Base-by-base conservation (phyloP, 2,329 filamentous ascomycete species). In the Paracorniculantispora psalliotae region DNA sequence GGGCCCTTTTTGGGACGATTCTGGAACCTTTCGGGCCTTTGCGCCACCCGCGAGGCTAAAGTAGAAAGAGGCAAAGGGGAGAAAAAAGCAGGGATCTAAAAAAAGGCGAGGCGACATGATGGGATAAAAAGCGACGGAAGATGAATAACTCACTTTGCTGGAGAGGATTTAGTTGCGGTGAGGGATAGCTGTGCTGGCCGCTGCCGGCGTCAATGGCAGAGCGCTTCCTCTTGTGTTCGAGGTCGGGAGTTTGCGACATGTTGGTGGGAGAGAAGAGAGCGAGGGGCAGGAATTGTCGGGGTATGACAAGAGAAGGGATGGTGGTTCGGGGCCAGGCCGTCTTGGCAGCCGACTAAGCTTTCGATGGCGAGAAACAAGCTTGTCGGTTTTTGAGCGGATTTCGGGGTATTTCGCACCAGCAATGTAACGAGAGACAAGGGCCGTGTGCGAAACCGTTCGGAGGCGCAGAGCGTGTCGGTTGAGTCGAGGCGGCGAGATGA, bases 221-320 rank as follows among this genome's bases (percentile, higher is more conserved):
- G 23, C 53, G 59, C 53, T 61, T 61, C 52, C 59, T 56, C 41
- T 61, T 61, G 53, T 61, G 52, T 15, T 61, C 59, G n/a, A 61
- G 53, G 46, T 61, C 59, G 12, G 59, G 59, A 28, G 59, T 52
- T 19, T 57, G 59, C 23, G 59, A 56, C 59, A 61, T 61, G 37
- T 30, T 49, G 13, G 30, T 46, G 39, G 23, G 25, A 21, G 30
- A 47, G 17, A 28, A n/a, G 12, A 17, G 35, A 49, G 13, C 10
- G 6, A 17, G 37, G 7, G 37, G 17, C 13, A 4, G 37, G 17
- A 17, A 19, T 6, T 41, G n/a, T 8, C 5, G 30, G 12, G 33
- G 23, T n/a, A n/a, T n/a, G n/a, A n/a, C n/a, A 33, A 26, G n/a
- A 48, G 44, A 21, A n/a, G 25, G 15, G 2, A 39, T 41, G 19